Evolutionary conservation across 23 red algal species (phyloP).

Genomic region (Gracilaria domingensis): DNA sequence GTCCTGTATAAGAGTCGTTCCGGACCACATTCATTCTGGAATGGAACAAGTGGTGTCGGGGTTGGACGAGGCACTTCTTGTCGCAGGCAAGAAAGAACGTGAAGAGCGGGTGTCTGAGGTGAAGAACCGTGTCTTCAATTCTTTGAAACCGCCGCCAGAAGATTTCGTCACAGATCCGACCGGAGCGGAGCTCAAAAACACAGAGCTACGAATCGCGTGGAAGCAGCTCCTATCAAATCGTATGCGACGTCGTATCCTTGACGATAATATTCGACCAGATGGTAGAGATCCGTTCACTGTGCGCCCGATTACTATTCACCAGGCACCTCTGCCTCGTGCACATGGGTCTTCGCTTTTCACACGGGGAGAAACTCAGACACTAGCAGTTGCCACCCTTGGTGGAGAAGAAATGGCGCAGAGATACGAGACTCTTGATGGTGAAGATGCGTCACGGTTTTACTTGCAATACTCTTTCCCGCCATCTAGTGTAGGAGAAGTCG

Average conservation of each 20-base stretch:
- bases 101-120: constrained; percentile 67
- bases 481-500: constrained; percentile 90
- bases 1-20: constrained; percentile 28
- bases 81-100: constrained; percentile 76
- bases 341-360: constrained; percentile 96
- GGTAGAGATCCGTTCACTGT: constrained; percentile 74
- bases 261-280: constrained; percentile 75
- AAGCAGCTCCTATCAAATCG: constrained; percentile 75
- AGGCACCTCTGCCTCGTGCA: constrained; percentile 70
- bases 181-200: constrained; percentile 29
- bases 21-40: constrained; percentile 7
- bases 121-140: constrained; percentile 54
- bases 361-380: constrained; percentile 92
- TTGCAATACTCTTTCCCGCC: constrained; percentile 97
- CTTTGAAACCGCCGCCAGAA: constrained; percentile 11
- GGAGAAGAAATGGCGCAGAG: constrained; percentile 86
- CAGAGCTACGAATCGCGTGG: constrained; percentile 74
- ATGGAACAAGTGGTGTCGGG: constrained; percentile 46
- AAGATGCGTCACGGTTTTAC: constrained; percentile 85
- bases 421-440: constrained; percentile 87
- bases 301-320: constrained; percentile 85
- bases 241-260: constrained; percentile 78
- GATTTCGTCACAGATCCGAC: constrained; percentile 42
- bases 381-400: constrained; percentile 94
- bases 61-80: constrained; percentile 61